Base-by-base conservation (phyloP, 768 basidiomycete genomes). In the Tephrocybe rancida region DNA sequence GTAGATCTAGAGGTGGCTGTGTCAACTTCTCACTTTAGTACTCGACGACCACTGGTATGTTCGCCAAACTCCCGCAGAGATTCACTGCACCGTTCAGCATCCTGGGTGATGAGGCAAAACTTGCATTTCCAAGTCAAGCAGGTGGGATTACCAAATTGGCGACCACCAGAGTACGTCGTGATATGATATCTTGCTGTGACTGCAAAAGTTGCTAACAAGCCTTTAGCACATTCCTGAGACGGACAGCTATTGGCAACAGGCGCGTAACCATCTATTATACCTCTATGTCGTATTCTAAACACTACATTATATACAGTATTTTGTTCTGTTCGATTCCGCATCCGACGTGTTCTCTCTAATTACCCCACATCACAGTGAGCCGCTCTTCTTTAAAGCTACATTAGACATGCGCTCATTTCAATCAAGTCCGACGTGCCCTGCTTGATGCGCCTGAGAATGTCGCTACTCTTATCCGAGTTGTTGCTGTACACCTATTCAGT, bases 221-320 rank as follows among this genome's bases (percentile, higher is more conserved):
- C 49, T 39, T 29, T 55, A 94, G 91, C 83, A 89, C 61, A 94
- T 95, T 45, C 68, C 84, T 2, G 77, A 83, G 53, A 80, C 73
- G 2, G 95, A 97, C 64, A 73, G 67, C n/a, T 95, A 95, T 64
- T 96, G 94, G 94, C 81, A 93, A 54, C 94, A 96, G 75, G 92
- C 90, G 42, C 21, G 52, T 9, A 8, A 11, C 9, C 45, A 58
- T 63, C 82, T 63, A 25, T 22, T 27, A 50, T 51, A 27, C 44
- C 10, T 14, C 19, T 39, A 19, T 27, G 25, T 34, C 25, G 11
- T 32, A 41, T 50, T 41, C 39, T 21, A 18, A 25, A 52, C 22
- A 42, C 35, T 21, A 43, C 41, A 26, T 34, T 22, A 55, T 37
- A 21, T 34, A 16, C 62, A 95, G 91, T 97, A 89, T 64, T 86